These are phyloP conservation scores for Plectranthus barbatus DNA, from an alignment of 257 asterid genomes.

Conservation along the genomic window DNA sequence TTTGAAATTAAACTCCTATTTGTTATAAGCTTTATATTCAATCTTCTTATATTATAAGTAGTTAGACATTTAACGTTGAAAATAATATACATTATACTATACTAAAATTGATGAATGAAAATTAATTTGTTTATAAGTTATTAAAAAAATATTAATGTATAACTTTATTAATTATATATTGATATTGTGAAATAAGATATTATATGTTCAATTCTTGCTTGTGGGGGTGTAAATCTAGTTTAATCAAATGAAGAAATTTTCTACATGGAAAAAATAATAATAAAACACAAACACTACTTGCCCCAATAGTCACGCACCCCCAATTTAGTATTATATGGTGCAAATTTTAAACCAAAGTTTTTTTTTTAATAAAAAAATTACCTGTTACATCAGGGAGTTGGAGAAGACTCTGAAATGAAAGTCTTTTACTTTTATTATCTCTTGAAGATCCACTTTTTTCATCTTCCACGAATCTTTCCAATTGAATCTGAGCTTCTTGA, in stretches of 20 bases:
- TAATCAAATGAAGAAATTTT: not conserved
- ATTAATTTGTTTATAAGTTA: no score
- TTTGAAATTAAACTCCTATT: no score
- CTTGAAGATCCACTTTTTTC: slow-evolving; percentile 19
- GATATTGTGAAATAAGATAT: no score
- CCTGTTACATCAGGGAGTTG: slow-evolving; percentile 52
- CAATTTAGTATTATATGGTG: not conserved
- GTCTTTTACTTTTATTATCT: slow-evolving; percentile 22
- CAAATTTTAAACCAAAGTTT: not conserved
- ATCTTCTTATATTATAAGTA: no score
- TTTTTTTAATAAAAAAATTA: slow-evolving; percentile 4
- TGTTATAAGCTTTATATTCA: no score
- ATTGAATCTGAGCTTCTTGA: slow-evolving; percentile 31
- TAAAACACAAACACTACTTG: not conserved
- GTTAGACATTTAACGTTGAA: no score
- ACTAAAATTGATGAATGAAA: no score
- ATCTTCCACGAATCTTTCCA: slow-evolving; percentile 53
- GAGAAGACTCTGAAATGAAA: slow-evolving; percentile 37
- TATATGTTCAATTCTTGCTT: no score
- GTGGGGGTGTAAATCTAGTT: no score
- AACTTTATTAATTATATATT: no score
- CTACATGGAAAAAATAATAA: not conserved
- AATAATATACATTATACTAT: no score
- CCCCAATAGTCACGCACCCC: not conserved
- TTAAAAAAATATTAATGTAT: no score